Evolutionary conservation across 805 yeast genomes (phyloP).

Genomic region (Metschnikowia henanensis): DNA sequence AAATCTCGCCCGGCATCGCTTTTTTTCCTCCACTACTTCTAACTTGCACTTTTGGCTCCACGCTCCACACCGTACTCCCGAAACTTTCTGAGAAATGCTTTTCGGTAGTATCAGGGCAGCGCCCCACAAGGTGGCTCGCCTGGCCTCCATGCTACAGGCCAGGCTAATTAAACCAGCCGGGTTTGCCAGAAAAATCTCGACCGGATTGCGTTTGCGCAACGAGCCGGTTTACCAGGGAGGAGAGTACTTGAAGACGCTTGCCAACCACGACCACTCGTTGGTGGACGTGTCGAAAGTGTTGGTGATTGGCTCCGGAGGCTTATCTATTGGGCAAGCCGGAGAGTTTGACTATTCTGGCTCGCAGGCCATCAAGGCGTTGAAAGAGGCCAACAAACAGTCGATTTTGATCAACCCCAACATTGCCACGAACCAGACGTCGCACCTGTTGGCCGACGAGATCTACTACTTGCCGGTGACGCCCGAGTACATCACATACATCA

Average conservation of each 20-base stretch:
- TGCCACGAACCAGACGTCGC: conserved; percentile 96
- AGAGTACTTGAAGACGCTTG: conserved; percentile 54
- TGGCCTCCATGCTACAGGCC: conserved; percentile 10
- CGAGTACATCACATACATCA: conserved; percentile 92
- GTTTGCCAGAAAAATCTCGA: conserved; percentile 2
- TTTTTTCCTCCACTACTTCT: not conserved
- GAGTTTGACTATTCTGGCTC: conserved; percentile 98
- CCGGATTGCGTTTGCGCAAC: conserved; percentile 2
- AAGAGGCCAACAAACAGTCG: conserved; percentile 83
- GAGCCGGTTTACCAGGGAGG: conserved; percentile 58
- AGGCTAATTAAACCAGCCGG: not conserved
- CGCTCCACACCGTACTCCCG: not conserved
- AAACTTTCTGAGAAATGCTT: conserved; percentile 7
- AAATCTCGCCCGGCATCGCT: conserved; percentile 1
- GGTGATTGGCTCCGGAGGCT: conserved; percentile 96
- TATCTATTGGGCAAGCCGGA: conserved; percentile 98
- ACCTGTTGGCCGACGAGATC: conserved; percentile 91
- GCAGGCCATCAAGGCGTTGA: conserved; percentile 94
- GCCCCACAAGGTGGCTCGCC: conserved; percentile 9
- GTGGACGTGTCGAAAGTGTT: conserved; percentile 87
- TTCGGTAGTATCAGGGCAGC: conserved; percentile 10
- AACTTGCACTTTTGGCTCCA: not conserved
- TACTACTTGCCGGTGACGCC: conserved; percentile 96
- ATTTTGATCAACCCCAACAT: conserved; percentile 93
- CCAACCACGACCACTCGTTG: conserved; percentile 61